Evolutionary conservation across 352 stramenopile species (phyloP), one percentile per base, ranked within the genome.

Genomic region (Phytophthora nicotianae): DNA sequence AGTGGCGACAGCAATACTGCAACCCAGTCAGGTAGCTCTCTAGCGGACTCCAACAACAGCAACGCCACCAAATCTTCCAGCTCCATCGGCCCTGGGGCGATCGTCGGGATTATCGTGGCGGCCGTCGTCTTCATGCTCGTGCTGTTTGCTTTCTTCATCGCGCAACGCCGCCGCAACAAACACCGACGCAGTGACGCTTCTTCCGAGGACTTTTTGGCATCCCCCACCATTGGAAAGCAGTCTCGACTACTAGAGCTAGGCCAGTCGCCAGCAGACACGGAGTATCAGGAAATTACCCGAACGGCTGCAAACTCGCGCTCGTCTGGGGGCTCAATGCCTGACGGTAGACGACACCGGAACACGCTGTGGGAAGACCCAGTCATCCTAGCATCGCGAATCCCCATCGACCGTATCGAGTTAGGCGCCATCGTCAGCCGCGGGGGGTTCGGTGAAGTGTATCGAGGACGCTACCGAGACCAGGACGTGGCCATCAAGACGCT

Each of bases 401-500:
- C 64, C 20, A 68, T 80, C 46, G 74, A 83, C 27, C 59, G 58
- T 5, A 62, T 83, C 43, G 49, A 75, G 33, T 21, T 80, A 4
- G 61, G 62, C 16, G n/a, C 49, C 7, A 52, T 78, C 3, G 47
- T 83, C 38, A 70, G 64, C 33, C 68, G 69, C 2, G 74, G 71
- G 3, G 74, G 45, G 0, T 78, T 67, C 16, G 71, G 74, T 13
- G 70, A 78, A 43, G 74, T 83, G 35, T 78, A 72, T 48, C 58
- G 50, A 5, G 74, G 74, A 37, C 62, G 42, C 29, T 83, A 79
- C 42, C 60, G 68, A 29, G 64, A 65, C 5, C 68, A 79, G 38
- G 38, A 54, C 16, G 74, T 83, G 14, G 70, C 74, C 4, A 60
- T 80, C 55, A 83, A 83, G 74, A 69, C 52, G 41, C 55, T 83